A percentile compares a stretch with the other conserved stretches of the same genome.
phyloP scores from a whole-genome alignment of 768 basidiomycete genomes.

The Myochromella boudieri region DNA sequence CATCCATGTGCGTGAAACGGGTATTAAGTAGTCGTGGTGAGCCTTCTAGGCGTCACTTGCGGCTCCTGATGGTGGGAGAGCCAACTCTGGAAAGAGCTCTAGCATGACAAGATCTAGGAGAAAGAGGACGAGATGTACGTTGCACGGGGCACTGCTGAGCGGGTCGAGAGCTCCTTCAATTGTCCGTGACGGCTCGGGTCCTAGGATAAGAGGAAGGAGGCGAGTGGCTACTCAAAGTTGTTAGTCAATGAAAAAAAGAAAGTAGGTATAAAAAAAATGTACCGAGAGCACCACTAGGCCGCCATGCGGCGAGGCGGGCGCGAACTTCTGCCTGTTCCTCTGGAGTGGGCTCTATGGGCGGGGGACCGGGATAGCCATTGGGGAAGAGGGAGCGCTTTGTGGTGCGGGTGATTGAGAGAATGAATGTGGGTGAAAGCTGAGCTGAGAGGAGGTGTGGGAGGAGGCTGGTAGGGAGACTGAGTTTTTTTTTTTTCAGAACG shows the following conservation, averaged over 20 bases:
- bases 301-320: conserved; percentile 38
- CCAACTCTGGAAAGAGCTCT: conserved; percentile 78
- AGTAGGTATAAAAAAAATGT: conserved; percentile 9
- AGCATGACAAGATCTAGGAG: conserved; percentile 73
- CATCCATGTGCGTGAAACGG: too few species aligned
- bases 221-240: conserved; percentile 28
- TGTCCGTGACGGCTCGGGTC: conserved; percentile 47
- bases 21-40: too few species aligned
- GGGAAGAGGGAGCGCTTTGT: conserved; percentile 82
- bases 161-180: conserved; percentile 59
- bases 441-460: conserved; percentile 66
- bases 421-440: conserved; percentile 47
- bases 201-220: conserved; percentile 52
- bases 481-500: background rate
- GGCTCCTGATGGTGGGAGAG: conserved; percentile 7
- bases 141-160: conserved; percentile 64
- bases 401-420: conserved; percentile 52
- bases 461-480: conserved; percentile 40
- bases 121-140: conserved; percentile 74
- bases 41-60: too few species aligned
- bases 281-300: conserved; percentile 36
- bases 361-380: conserved; percentile 79
- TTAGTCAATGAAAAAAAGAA: background rate
- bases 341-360: conserved; percentile 69
- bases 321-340: conserved; percentile 73